Evolutionary conservation across 305 asterid genomes (phyloP), one percentile per base, ranked within the genome.

Genomic region (Solanum hybrid): DNA sequence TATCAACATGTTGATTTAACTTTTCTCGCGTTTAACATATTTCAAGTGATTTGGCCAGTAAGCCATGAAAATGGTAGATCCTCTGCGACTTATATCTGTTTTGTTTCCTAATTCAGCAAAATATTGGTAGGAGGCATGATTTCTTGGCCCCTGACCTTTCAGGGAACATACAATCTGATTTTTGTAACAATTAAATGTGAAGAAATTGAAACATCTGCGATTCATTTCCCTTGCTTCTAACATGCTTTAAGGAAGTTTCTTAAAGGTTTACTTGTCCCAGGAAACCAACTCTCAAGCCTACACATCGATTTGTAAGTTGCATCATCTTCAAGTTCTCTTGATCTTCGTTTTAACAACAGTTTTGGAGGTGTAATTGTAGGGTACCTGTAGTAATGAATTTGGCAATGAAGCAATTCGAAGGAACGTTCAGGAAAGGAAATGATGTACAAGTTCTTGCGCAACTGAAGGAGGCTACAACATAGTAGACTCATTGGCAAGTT

Each of bases 401-500:
- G 41, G 41, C 41, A 37, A 37, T 37, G 41, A 37, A 37, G 51
- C 31, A n/a, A 36, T 37, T 81, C 31, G 20, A 81, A 14, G 32
- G 68, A 80, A 20, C n/a, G 9, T 94, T 91, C 89, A 68, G 90
- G 85, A 72, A 24, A 15, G 90, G 89, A 33, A 91, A 88, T 90
- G 83, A 22, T 7, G 85, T 92, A 84, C 90, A 89, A 83, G 83
- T 90, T 79, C 90, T 93, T 93, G 65, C 90, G 79, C 57, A 90
- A 93, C 57, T 93, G 94, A 34, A 85, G 65, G 87, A 12, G 72
- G 29, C 81, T 92, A 20, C 91, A 90, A 26, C 78, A 89, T 93
- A 10, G 91, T 7, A 22, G 94, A 89, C 93, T 17, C 61, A 77
- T 41, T 89, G 89, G 91, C 22, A 92, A 33, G 92, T 65, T 86